Evolutionary conservation across 305 asterid genomes (phyloP).

Genomic region (Stenogyne calaminthoides): DNA sequence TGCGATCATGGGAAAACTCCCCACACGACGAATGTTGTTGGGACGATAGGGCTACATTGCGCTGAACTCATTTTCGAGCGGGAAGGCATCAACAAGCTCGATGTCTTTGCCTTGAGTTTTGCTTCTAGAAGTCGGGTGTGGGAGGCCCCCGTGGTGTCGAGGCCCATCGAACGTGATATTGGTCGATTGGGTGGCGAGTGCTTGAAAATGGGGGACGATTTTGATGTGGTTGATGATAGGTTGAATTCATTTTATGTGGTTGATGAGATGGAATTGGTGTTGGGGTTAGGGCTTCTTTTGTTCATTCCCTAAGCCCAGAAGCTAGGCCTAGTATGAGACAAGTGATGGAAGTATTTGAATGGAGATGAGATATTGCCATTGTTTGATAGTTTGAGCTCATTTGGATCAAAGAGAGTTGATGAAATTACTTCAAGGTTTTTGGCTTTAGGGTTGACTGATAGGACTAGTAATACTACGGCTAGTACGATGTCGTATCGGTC

Average conservation of each 20-base stretch:
- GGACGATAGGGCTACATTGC: conserved; percentile 84
- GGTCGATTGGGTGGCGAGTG: conserved; percentile 68
- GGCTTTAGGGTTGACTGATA: conserved; percentile 37
- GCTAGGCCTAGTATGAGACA: conserved; percentile 65
- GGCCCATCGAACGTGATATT: conserved; percentile 41
- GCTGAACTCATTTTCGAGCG: conserved; percentile 50
- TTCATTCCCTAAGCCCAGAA: conserved; percentile 58
- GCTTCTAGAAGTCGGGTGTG: conserved; percentile 75
- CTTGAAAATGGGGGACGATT: conserved; percentile 39
- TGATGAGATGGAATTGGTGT: conserved; percentile 59
- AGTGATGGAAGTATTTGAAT: conserved; percentile 54
- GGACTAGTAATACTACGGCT: conserved; percentile 10
- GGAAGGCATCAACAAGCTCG: conserved; percentile 67
- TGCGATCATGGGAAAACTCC: conserved; percentile 56
- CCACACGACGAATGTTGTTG: conserved; percentile 71
- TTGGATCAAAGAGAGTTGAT: conserved; percentile 42
- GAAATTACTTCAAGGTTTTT: conserved; percentile 45
- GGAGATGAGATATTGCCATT: conserved; percentile 52
- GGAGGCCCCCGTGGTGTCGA: conserved; percentile 55
- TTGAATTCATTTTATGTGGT: conserved; percentile 32
- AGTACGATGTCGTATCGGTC: conserved; percentile 30
- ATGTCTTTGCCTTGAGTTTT: conserved; percentile 67
- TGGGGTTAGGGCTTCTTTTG: conserved; percentile 75
- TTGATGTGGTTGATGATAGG: conserved; percentile 55
- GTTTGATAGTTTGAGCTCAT: conserved; percentile 39